Base-by-base conservation (phyloP, 805 yeast genomes). In the Cyberlindnera subsufficiens region DNA sequence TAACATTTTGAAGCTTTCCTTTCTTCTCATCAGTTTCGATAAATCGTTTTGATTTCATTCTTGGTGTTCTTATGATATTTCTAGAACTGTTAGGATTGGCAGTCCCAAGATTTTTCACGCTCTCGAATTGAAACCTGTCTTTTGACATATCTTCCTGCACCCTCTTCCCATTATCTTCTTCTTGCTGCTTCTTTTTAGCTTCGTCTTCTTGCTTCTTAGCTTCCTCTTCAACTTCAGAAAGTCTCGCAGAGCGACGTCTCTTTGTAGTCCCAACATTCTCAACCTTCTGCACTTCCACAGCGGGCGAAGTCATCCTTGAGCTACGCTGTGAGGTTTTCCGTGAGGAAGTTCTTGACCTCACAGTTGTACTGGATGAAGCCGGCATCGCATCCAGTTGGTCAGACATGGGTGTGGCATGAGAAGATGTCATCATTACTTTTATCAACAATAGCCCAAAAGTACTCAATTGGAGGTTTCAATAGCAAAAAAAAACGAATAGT, bases 181-280 rank as follows among this genome's bases (percentile, higher is more conserved):
- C 27, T 8, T 22, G 27, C 4, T 22, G 8, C 27, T 22, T 22
- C 27, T 22, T 18, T 8, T 25, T 6, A 34, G 25, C 2, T 20
- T 34, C 16, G 7, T 17, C 17, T 20, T 34, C 27, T 34, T 34
- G 13, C 3, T 36, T 27, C n/a, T 36, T 16, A 15, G 33, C 33
- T 15, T 31, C 17, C 10, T 31, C 33, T 31, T 15, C 33, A 31
- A 14, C 17, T 16, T 31, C 32, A n/a, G 40, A 15, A 3, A 30
- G 13, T 35, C 40, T 31, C 30, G 40, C 31, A 16, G 34, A 38
- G 7, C 35, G 27, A 15, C 40, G 30, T 38, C 35, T 30, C 35
- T 38, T 38, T 9, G 32, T 14, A 17, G 9, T 7, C 3, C 11
- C 33, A 31, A n/a, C 31, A 22, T n/a, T 14, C 10, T 35, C 37